phyloP scores from a whole-genome alignment of 495 filamentous ascomycete genomes.

The Parathielavia hyrcaniae region DNA sequence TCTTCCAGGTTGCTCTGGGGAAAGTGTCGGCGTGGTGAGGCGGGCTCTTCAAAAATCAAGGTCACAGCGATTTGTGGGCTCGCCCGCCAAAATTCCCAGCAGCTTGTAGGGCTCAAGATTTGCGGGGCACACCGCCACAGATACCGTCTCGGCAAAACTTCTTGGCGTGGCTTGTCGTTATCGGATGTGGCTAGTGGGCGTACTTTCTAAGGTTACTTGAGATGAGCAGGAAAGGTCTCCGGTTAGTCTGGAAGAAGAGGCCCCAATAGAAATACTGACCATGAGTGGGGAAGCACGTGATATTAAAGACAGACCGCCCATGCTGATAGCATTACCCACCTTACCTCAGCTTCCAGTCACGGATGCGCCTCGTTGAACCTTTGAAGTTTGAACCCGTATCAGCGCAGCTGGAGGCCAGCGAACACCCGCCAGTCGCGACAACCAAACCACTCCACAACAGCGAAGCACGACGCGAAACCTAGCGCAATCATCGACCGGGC shows the following conservation, averaged over 20 bases:
- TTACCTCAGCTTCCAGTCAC: too few species aligned
- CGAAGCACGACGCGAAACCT: not conserved
- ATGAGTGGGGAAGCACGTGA: too few species aligned
- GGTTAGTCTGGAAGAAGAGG: too few species aligned
- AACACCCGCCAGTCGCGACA: too few species aligned
- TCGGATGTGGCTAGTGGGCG: constrained; percentile 17
- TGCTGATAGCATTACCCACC: too few species aligned
- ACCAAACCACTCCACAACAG: not conserved
- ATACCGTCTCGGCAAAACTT: not conserved
- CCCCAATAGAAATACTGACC: too few species aligned
- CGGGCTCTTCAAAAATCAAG: constrained; percentile 36
- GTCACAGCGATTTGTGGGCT: constrained; percentile 35
- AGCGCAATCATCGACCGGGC: too few species aligned
- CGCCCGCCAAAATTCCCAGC: constrained; percentile 31
- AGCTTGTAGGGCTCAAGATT: constrained; percentile 30
- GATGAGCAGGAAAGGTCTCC: too few species aligned
- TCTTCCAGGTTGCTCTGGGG: constrained; percentile 31
- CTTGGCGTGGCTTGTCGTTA: constrained; percentile 12
- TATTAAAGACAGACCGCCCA: too few species aligned
- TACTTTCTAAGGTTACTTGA: not conserved
- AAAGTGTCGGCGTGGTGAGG: constrained; percentile 33
- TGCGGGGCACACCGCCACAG: constrained; percentile 31
- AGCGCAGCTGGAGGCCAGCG: too few species aligned
- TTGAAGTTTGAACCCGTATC: too few species aligned
- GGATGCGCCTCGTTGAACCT: too few species aligned